A percentile compares a stretch with the other conserved stretches of the same genome.
These are phyloP conservation scores for Lantana camara DNA, from an alignment of 257 asterid species.

Conservation along the genomic window DNA sequence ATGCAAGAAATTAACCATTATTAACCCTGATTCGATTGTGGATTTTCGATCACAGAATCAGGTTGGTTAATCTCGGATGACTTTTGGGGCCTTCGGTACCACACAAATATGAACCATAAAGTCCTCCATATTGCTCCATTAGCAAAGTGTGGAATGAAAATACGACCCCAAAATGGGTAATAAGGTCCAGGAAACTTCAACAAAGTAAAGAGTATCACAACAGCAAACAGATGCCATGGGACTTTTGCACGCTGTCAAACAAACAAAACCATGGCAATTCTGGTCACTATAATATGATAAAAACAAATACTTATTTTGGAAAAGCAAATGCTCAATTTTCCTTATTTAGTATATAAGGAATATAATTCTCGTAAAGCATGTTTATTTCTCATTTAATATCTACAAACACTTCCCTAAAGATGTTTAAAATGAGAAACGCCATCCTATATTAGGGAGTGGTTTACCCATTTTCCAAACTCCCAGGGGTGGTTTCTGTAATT, in stretches of 20 bases:
- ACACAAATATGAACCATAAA: slow-evolving; percentile 70
- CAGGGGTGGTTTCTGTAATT: no score
- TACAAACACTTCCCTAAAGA: no score
- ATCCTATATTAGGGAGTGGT: no score
- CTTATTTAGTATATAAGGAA: no score
- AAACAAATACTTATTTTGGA: no score
- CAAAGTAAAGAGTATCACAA: slow-evolving; percentile 57
- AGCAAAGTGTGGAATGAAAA: slow-evolving; percentile 84
- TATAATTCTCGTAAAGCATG: no score
- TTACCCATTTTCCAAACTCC: background rate
- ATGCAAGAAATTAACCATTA: slow-evolving; percentile 19
- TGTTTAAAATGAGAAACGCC: no score
- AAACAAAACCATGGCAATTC: background rate
- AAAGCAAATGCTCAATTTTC: no score
- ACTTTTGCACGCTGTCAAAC: slow-evolving; percentile 63
- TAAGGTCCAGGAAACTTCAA: slow-evolving; percentile 88
- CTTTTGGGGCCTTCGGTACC: slow-evolving; percentile 60
- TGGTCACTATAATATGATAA: no score
- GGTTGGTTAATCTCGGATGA: slow-evolving; percentile 33
- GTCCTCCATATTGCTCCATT: slow-evolving; percentile 83
- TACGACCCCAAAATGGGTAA: slow-evolving; percentile 94
- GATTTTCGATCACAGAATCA: slow-evolving; percentile 28
- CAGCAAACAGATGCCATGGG: slow-evolving; percentile 84
- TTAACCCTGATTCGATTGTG: slow-evolving; percentile 27
- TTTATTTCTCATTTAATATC: no score